A percentile compares a stretch with the other conserved stretches of the same genome.
These are phyloP conservation scores for Pugionium cornutum DNA, from an alignment of 345 rosid genomes.

Conservation along the genomic window DNA sequence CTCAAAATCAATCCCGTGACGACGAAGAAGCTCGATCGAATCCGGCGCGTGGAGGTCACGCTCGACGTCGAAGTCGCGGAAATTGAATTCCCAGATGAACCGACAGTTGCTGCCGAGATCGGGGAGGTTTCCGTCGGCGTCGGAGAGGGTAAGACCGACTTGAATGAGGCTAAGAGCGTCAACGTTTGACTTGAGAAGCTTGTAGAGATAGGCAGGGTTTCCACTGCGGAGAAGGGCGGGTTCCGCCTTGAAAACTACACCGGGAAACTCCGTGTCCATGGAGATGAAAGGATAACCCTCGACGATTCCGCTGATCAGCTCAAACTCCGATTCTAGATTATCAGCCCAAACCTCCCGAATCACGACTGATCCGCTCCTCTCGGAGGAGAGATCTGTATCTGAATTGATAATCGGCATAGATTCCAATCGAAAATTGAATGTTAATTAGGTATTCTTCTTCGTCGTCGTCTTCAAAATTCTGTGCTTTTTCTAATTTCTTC, in stretches of 20 bases:
- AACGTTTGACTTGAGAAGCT: constrained; percentile 73
- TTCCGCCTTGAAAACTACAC: constrained; percentile 48
- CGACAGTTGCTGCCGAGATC: constrained; percentile 37
- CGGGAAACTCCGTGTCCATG: constrained; percentile 96
- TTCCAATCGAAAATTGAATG: not conserved
- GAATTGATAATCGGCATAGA: constrained; percentile 27
- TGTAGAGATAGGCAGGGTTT: constrained; percentile 61
- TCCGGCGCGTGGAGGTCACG: constrained; percentile 76
- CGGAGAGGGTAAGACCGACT: constrained; percentile 81
- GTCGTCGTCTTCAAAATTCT: not conserved
- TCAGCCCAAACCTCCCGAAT: constrained; percentile 76
- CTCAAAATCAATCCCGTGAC: constrained; percentile 79
- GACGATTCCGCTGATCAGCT: constrained; percentile 56
- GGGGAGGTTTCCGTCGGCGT: constrained; percentile 61
- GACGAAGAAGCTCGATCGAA: constrained; percentile 65
- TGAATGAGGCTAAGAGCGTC: constrained; percentile 79
- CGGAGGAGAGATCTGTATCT: constrained; percentile 13
- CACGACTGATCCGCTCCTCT: constrained; percentile 33
- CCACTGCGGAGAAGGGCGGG: constrained; percentile 28
- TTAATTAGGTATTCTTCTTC: not conserved
- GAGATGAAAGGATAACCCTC: constrained; percentile 66
- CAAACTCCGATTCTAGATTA: constrained; percentile 67
- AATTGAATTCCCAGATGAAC: constrained; percentile 88
- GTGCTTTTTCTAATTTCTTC: not conserved
- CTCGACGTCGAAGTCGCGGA: constrained; percentile 64